Conservation (phyloP, 2,329 filamentous ascomycete species). For the Penicillium occitanis region DNA sequence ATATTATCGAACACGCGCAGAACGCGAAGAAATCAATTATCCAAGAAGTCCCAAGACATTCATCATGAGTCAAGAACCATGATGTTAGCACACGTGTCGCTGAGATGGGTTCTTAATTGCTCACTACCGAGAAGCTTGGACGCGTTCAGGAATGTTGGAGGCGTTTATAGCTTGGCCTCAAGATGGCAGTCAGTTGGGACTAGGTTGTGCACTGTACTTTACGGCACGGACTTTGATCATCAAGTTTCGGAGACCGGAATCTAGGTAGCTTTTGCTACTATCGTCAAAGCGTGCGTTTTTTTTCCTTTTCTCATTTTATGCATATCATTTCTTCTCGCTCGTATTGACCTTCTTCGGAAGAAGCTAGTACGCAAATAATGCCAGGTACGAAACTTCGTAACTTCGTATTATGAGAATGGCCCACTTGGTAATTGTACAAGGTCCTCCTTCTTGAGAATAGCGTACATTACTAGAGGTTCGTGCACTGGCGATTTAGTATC, state of each 20-base stretch:
- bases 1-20: not conserved
- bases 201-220: not conserved
- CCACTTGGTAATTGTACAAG: not conserved
- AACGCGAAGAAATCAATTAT: not conserved
- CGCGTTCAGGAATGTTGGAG: not conserved
- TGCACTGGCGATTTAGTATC: not conserved
- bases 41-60: not conserved
- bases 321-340: not conserved
- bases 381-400: not conserved
- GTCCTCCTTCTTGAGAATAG: not conserved
- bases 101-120: not conserved
- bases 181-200: not conserved
- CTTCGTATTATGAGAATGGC: not conserved
- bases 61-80: not conserved
- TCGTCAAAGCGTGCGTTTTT: not conserved
- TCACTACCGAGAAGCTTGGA: not conserved
- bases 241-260: constrained; percentile 1
- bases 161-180: not conserved
- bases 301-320: not conserved
- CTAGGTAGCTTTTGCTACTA: not conserved
- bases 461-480: not conserved
- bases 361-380: not conserved
- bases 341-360: not conserved
- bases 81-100: not conserved
- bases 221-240: not conserved